Percentiles rank a stretch among this genome's conserved stretches.
These are phyloP conservation scores for Geosmithia putterillii DNA, from an alignment of 2,329 filamentous ascomycete species.

Conservation along the genomic window DNA sequence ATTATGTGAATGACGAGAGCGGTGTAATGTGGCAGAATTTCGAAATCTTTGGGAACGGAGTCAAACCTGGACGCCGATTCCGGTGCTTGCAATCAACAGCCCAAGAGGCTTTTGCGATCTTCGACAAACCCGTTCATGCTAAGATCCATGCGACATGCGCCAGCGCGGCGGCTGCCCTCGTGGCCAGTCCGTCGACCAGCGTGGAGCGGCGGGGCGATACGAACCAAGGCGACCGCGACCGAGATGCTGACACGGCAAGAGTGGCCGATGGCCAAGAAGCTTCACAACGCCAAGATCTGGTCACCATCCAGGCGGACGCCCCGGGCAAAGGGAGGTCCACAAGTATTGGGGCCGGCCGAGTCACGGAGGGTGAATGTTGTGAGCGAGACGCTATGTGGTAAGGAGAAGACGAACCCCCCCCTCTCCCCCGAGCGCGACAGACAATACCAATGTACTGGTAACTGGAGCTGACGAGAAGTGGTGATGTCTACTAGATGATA, in stretches of 20 bases:
- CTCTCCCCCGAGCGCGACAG: too few relatives aligned
- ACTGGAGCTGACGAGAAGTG: background rate
- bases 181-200: background rate
- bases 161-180: background rate
- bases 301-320: background rate
- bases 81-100: too few relatives aligned
- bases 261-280: conserved; percentile 9
- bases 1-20: too few relatives aligned
- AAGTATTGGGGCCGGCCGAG: conserved; percentile 8
- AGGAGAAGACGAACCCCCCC: conserved; percentile 5
- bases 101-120: too few relatives aligned
- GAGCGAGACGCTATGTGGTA: conserved; percentile 36
- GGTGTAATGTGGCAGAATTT: background rate
- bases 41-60: background rate
- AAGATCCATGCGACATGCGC: conserved; percentile 1
- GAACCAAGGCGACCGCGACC: background rate
- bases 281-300: conserved; percentile 15
- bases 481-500: conserved; percentile 49
- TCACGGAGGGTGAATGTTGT: conserved; percentile 38
- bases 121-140: conserved; percentile 2
- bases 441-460: too few relatives aligned
- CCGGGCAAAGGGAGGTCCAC: background rate
- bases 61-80: background rate
- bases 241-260: background rate
- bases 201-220: background rate